Evolutionary conservation across 345 rosid species (phyloP).

Genomic region (Toxicodendron radicans): DNA sequence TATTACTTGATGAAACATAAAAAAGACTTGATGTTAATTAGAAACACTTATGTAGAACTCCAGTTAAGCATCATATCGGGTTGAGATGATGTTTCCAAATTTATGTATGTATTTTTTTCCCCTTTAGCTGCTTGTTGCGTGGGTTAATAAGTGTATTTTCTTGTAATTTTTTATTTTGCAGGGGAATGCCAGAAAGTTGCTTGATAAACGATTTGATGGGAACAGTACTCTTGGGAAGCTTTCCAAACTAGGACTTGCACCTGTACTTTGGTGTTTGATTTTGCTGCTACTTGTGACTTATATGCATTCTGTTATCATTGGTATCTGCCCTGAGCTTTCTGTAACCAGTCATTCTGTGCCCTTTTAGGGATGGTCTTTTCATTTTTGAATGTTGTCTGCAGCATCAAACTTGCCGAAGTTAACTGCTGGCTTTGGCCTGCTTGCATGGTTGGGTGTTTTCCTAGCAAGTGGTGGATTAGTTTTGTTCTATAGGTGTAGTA

Average conservation of each 20-base stretch:
- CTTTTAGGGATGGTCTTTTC: conserved; percentile 15
- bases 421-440: conserved; percentile 66
- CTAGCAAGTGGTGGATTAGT: conserved; percentile 75
- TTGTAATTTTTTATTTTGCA: conserved; percentile 32
- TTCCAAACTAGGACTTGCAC: conserved; percentile 91
- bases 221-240: conserved; percentile 66
- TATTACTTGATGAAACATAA: background rate
- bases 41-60: background rate
- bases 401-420: conserved; percentile 76
- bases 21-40: background rate
- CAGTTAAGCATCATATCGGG: background rate
- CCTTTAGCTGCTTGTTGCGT: background rate
- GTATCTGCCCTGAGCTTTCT: conserved; percentile 43
- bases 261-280: conserved; percentile 69
- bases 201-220: conserved; percentile 78
- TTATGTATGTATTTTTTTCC: background rate
- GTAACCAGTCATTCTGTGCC: conserved; percentile 8
- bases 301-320: conserved; percentile 67
- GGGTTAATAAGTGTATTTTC: background rate
- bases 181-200: conserved; percentile 95
- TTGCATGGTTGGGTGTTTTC: conserved; percentile 86
- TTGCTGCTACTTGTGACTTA: conserved; percentile 63
- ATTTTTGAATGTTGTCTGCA: conserved; percentile 36
- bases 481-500: conserved; percentile 88
- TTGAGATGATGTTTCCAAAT: background rate